A percentile compares a stretch with the other conserved stretches of the same genome.
These are phyloP conservation scores for Fusarium sp. DNA, from an alignment of 2,329 filamentous ascomycete genomes.

Conservation along the genomic window DNA sequence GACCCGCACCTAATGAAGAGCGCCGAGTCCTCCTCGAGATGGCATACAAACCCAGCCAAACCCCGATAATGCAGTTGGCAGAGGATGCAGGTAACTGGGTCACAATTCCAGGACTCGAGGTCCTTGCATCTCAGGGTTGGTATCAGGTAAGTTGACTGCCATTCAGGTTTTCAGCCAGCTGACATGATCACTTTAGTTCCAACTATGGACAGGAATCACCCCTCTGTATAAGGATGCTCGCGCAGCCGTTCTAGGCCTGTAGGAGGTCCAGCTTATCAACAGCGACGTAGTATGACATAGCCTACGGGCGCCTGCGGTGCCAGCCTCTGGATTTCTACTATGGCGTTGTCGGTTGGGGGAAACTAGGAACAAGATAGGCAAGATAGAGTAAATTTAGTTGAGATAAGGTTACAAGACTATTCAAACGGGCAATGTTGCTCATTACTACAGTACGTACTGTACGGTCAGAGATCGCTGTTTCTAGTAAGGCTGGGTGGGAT, in stretches of 20 bases:
- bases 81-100: conserved; percentile 79
- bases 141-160: conserved; percentile 75
- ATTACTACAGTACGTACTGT: conserved; percentile 2
- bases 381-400: conserved; percentile 12
- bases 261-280: conserved; percentile 1
- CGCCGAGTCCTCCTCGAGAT: conserved; percentile 85
- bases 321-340: not conserved
- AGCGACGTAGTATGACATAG: conserved; percentile 8
- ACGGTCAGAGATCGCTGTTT: conserved; percentile 13
- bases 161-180: conserved; percentile 23
- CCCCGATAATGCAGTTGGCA: conserved; percentile 87
- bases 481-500: conserved; percentile 19
- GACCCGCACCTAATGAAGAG: conserved; percentile 53
- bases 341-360: conserved; percentile 25
- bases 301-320: conserved; percentile 1
- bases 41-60: conserved; percentile 92
- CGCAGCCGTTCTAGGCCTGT: conserved; percentile 65
- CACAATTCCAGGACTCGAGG: conserved; percentile 88
- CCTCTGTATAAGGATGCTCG: conserved; percentile 79
- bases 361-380: conserved; percentile 5
- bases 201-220: conserved; percentile 85
- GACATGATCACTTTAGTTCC: conserved; percentile 66
- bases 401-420: conserved; percentile 5
- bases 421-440: conserved; percentile 2
- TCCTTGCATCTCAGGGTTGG: conserved; percentile 88